These are phyloP conservation scores for Rubia peregrina DNA, from an alignment of 305 asterid species.

Conservation along the genomic window DNA sequence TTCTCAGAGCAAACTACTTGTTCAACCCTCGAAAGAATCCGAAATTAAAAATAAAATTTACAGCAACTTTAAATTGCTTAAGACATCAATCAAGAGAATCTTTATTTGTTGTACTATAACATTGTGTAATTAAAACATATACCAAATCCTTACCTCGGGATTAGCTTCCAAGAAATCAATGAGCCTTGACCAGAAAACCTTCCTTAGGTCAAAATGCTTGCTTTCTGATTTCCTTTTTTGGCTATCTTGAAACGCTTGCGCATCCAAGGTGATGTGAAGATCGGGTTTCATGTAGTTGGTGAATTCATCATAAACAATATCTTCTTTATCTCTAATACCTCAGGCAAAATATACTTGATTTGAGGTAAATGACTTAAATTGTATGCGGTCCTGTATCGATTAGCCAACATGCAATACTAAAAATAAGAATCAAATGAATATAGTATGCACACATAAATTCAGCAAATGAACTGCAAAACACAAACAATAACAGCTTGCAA, in stretches of 20 bases:
- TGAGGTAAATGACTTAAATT: constrained; percentile 56
- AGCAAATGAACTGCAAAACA: background rate
- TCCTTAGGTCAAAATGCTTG: constrained; percentile 46
- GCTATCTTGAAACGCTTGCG: constrained; percentile 25
- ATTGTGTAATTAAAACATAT: background rate
- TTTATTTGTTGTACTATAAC: background rate
- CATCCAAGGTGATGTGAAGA: constrained; percentile 23
- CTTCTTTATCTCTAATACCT: constrained; percentile 64
- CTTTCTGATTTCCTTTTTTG: constrained; percentile 36
- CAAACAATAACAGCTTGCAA: constrained; percentile 1
- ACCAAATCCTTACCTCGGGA: constrained; percentile 47
- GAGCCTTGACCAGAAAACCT: constrained; percentile 50
- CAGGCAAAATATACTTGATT: constrained; percentile 74
- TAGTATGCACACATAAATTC: background rate
- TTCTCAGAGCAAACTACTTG: background rate
- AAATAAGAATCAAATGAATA: background rate
- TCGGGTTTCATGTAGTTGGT: constrained; percentile 75
- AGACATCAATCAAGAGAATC: background rate
- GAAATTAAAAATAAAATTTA: background rate
- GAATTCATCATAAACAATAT: constrained; percentile 52
- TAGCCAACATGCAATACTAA: background rate
- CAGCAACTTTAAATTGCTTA: background rate
- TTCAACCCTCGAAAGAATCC: background rate
- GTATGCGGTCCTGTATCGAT: background rate
- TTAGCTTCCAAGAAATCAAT: constrained; percentile 49